Evolutionary conservation across 2,329 filamentous ascomycete species (phyloP), one percentile per base, ranked within the genome.

Genomic region (Ascochyta clinopodiicola): DNA sequence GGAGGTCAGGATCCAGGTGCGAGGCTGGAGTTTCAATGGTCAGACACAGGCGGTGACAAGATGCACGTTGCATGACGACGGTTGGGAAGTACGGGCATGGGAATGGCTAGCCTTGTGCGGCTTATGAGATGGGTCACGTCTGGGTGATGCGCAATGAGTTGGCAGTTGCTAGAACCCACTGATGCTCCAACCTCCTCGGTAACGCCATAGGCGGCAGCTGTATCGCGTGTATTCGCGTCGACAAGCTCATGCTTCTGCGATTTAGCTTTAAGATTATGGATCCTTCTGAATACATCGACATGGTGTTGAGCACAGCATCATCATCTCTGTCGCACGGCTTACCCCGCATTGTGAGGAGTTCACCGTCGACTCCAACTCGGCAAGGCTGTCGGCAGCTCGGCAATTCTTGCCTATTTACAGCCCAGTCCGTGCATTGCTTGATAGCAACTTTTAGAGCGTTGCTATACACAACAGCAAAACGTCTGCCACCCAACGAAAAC

Each of bases 41-140:
- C 64, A 66, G 62, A 61, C 57, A 63, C 60, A 68, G 66, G 72
- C 72, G 73, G 73, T 75, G 73, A 75, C 72, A 58, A 59, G 57
- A 66, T 67, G 70, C 67, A 75, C 62, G 67, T 66, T 72, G 69
- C 71, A 73, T 72, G 71, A 73, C 68, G 71, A 69, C 60, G 62
- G 59, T 62, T 62, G 61, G 56, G 60, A 60, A 64, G 48, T 47
- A 56, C 55, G 51, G 50, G 60, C 51, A 51, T 50, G 49, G 57
- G 60, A 65, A 66, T 51, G 69, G 70, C 66, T 72, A 72, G 70
- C 59, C 64, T 61, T 63, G 66, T 65, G 66, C 67, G 58, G 69
- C 69, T 72, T 70, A 67, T 70, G 67, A 64, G 57, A 55, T 59
- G 61, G 59, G 60, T 56, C 58, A 62, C 62, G 61, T 66, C 59